Conservation (phyloP, 768 basidiomycete genomes). For the Boletus sp. region DNA sequence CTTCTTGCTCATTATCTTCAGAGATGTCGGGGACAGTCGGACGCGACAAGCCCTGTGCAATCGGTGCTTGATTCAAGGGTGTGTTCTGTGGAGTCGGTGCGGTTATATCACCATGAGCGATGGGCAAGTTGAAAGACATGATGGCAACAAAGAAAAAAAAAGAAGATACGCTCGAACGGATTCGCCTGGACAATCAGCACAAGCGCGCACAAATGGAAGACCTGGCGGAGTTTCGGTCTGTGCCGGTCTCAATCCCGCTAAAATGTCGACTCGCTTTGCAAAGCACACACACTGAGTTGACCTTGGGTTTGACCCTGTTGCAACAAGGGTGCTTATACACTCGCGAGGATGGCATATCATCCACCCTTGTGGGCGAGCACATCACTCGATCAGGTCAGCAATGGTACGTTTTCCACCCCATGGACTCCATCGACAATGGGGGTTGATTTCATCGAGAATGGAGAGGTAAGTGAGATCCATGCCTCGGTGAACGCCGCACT, state of each 20-base stretch:
- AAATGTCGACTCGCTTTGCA: too few species aligned
- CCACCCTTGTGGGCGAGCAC: neutral
- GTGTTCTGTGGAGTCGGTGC: conserved; percentile 97
- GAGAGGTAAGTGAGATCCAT: neutral
- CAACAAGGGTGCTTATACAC: neutral
- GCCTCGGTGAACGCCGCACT: neutral
- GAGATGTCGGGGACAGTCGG: conserved; percentile 87
- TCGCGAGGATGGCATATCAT: neutral
- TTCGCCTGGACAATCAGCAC: conserved; percentile 25
- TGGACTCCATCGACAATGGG: neutral
- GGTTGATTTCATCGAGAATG: neutral
- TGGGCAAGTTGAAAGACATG: conserved; percentile 74
- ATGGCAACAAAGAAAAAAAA: conserved; percentile 26
- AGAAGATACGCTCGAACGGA: conserved; percentile 18
- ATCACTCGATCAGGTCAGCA: neutral
- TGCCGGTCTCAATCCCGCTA: conserved; percentile 19
- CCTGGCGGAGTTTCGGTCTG: conserved; percentile 37
- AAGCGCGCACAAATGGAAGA: conserved; percentile 22
- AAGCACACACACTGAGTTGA: too few species aligned
- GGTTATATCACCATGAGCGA: conserved; percentile 57
- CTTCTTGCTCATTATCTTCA: conserved; percentile 75
- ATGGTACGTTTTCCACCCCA: neutral
- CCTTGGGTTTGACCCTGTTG: neutral
- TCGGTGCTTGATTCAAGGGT: conserved; percentile 78
- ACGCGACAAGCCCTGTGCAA: conserved; percentile 75